Evolutionary conservation across 2,329 filamentous ascomycete species (phyloP).

Genomic region (Coleophoma cylindrospora): DNA sequence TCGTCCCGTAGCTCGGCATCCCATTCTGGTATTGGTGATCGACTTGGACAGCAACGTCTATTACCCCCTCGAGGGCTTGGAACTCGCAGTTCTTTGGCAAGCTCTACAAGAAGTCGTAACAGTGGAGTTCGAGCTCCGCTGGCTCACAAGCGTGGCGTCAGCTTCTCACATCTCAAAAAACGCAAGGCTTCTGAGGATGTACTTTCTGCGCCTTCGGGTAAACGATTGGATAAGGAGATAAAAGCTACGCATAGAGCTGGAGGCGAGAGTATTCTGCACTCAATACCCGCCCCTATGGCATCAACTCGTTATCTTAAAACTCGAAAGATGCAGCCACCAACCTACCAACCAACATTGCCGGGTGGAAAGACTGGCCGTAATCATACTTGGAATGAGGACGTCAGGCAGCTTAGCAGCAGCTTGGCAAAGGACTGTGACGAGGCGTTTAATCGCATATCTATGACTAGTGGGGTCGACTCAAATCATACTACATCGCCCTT

Average conservation of each 20-base stretch:
- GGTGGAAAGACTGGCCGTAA: conserved; percentile 10
- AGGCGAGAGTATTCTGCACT: conserved; percentile 10
- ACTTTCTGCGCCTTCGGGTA: neutral
- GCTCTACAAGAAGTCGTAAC: conserved; percentile 32
- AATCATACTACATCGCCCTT: neutral
- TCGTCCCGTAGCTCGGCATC: conserved; percentile 7
- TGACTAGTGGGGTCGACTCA: conserved; percentile 30
- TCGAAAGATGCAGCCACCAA: conserved; percentile 13
- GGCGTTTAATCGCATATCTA: conserved; percentile 68
- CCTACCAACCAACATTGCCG: conserved; percentile 3
- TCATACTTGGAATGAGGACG: conserved; percentile 62
- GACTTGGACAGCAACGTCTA: conserved; percentile 7
- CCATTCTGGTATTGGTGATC: conserved; percentile 4
- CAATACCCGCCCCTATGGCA: conserved; percentile 5
- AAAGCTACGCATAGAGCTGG: conserved; percentile 17
- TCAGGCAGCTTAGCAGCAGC: conserved; percentile 77
- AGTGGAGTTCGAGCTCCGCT: conserved; percentile 36
- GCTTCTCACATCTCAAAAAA: conserved; percentile 50
- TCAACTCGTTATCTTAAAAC: conserved; percentile 24
- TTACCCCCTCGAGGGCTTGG: conserved; percentile 25
- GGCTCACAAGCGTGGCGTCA: conserved; percentile 56
- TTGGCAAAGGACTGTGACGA: conserved; percentile 89
- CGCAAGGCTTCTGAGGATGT: conserved; percentile 5
- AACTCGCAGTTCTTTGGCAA: conserved; percentile 42
- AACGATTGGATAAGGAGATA: conserved; percentile 13